These are phyloP conservation scores for Thermothielavioides terrestris DNA, from an alignment of 495 filamentous ascomycete species.

Conservation along the genomic window DNA sequence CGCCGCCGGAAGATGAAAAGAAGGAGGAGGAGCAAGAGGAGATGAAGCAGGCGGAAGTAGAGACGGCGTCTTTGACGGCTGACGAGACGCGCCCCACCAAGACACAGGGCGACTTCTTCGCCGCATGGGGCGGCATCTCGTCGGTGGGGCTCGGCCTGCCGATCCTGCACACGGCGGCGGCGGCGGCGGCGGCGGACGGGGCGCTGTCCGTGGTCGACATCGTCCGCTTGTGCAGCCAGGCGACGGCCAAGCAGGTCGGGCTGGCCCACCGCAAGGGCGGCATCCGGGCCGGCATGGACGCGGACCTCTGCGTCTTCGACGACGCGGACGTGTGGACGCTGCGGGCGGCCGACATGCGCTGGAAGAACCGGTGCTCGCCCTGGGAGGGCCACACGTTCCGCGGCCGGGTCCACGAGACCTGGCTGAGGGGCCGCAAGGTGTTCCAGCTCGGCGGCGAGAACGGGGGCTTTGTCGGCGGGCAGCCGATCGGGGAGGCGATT, in stretches of 20 bases:
- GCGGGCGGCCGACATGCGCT: constrained; percentile 61
- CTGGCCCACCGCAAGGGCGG: constrained; percentile 76
- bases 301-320: constrained; percentile 89
- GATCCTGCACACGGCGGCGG: constrained; percentile 78
- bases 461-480: constrained; percentile 30
- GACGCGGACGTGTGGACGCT: constrained; percentile 70
- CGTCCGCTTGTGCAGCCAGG: constrained; percentile 72
- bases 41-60: background rate
- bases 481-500: constrained; percentile 36
- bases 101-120: constrained; percentile 73
- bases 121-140: constrained; percentile 92
- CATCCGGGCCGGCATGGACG: constrained; percentile 77
- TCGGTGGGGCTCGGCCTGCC: constrained; percentile 86
- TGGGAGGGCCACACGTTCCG: constrained; percentile 77
- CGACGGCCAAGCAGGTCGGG: constrained; percentile 87
- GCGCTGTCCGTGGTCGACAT: constrained; percentile 58
- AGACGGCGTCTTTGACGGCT: background rate
- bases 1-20: constrained; percentile 18
- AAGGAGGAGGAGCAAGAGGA: background rate
- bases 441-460: constrained; percentile 46
- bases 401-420: constrained; percentile 83
- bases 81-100: background rate
- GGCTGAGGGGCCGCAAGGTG: constrained; percentile 71
- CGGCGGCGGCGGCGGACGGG: constrained; percentile 43
- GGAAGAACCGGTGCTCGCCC: constrained; percentile 89